Evolutionary conservation across 371 early-diverging fungal genomes (phyloP).

Genomic region (Rhizopus stolonifer): DNA sequence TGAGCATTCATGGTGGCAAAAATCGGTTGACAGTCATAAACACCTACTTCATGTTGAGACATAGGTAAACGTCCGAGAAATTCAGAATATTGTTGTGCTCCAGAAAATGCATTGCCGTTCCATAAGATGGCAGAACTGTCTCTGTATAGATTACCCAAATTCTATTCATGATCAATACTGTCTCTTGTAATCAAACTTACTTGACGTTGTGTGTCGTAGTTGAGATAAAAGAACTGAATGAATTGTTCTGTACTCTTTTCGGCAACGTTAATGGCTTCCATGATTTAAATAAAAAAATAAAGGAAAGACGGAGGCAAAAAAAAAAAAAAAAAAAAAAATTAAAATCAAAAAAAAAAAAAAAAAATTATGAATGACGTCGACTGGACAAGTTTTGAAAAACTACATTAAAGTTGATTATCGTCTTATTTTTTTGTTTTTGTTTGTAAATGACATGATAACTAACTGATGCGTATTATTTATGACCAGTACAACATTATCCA

Average conservation of each 20-base stretch:
- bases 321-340: slow-evolving; percentile 8
- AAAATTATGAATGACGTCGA: too few species aligned
- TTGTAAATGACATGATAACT: too few species aligned
- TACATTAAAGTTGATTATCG: too few species aligned
- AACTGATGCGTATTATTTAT: too few species aligned
- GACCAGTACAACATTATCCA: too few species aligned
- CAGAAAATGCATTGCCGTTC: slow-evolving; percentile 68
- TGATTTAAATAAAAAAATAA: slow-evolving; percentile 9
- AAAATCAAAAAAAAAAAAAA: too few species aligned
- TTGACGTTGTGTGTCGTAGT: slow-evolving; percentile 64
- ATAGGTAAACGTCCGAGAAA: slow-evolving; percentile 59
- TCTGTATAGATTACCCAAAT: slow-evolving; percentile 62
- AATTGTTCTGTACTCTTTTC: slow-evolving; percentile 61
- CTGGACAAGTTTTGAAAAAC: too few species aligned
- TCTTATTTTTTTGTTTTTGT: too few species aligned
- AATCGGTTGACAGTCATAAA: slow-evolving; percentile 71
- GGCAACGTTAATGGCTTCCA: slow-evolving; percentile 36
- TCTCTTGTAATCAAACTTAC: slow-evolving; percentile 26
- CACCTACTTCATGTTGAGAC: slow-evolving; percentile 60
- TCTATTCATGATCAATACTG: slow-evolving; percentile 16
- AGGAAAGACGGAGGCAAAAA: neutral
- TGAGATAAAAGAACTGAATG: slow-evolving; percentile 61
- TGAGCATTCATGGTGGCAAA: slow-evolving; percentile 43
- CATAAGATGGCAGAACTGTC: slow-evolving; percentile 70
- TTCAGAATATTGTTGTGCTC: slow-evolving; percentile 56